phyloP scores from a whole-genome alignment of 2,329 filamentous ascomycete genomes.

The Hymenoscyphus repandus region DNA sequence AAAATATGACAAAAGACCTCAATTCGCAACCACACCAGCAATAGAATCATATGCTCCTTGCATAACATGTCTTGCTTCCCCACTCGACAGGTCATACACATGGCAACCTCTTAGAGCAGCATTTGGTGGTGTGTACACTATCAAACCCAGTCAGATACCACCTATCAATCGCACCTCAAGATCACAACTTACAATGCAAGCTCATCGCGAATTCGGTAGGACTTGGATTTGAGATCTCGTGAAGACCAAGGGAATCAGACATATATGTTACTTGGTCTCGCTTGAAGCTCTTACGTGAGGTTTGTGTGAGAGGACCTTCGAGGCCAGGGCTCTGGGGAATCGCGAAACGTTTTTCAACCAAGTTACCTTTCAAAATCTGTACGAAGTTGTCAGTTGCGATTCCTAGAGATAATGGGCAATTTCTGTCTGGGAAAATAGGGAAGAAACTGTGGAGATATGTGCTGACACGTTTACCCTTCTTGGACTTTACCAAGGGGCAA shows the following conservation, averaged over 20 bases:
- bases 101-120: constrained; percentile 78
- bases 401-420: background rate
- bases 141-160: background rate
- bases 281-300: constrained; percentile 55
- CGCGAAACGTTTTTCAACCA: constrained; percentile 73
- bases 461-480: background rate
- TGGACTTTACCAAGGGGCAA: too few relatives aligned
- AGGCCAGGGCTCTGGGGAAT: constrained; percentile 39
- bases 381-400: background rate
- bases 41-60: constrained; percentile 69
- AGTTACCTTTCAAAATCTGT: constrained; percentile 62
- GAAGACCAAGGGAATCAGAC: constrained; percentile 81
- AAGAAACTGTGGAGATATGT: background rate
- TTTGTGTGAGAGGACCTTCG: constrained; percentile 14
- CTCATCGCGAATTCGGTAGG: constrained; percentile 73
- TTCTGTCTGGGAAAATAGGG: background rate
- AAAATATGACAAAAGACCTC: background rate
- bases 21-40: background rate
- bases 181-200: constrained; percentile 52
- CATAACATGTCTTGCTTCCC: constrained; percentile 64
- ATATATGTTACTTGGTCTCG: constrained; percentile 83
- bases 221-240: constrained; percentile 74
- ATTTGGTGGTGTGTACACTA: constrained; percentile 82
- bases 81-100: constrained; percentile 72
- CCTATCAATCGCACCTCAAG: background rate